These are phyloP conservation scores for Cladosporium sp. DNA, from an alignment of 2,329 filamentous ascomycete genomes.

Conservation along the genomic window DNA sequence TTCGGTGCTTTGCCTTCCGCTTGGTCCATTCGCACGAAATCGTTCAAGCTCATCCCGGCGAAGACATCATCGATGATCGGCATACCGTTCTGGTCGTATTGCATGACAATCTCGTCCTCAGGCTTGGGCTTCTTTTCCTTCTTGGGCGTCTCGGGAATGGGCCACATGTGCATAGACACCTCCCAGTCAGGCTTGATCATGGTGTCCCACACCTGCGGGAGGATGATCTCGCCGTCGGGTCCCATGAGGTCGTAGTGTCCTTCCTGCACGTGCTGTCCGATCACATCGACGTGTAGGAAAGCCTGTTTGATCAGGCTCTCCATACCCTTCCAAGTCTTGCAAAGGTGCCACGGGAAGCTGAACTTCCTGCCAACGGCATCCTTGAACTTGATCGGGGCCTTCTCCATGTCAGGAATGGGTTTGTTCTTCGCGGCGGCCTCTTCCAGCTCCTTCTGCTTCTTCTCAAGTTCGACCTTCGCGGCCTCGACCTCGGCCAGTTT, in stretches of 20 bases:
- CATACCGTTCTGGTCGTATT: not conserved
- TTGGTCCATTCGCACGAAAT: not conserved
- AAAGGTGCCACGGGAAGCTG: slow-evolving; percentile 84
- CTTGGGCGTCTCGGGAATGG: slow-evolving; percentile 40
- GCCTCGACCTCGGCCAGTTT: slow-evolving; percentile 56
- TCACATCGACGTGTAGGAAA: slow-evolving; percentile 48
- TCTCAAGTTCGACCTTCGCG: slow-evolving; percentile 52
- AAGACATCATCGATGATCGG: slow-evolving; percentile 23
- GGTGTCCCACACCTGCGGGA: slow-evolving; percentile 51
- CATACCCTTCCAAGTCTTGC: slow-evolving; percentile 62
- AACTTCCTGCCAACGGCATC: slow-evolving; percentile 90
- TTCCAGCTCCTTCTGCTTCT: slow-evolving; percentile 50
- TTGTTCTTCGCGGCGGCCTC: slow-evolving; percentile 49
- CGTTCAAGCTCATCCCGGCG: not conserved
- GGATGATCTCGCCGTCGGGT: slow-evolving; percentile 51
- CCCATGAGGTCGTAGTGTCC: slow-evolving; percentile 51
- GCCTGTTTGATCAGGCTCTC: slow-evolving; percentile 52
- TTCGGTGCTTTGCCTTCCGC: not conserved
- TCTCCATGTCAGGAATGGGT: slow-evolving; percentile 56
- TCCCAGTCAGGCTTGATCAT: slow-evolving; percentile 51
- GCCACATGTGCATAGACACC: slow-evolving; percentile 53
- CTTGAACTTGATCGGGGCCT: slow-evolving; percentile 82
- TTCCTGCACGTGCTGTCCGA: slow-evolving; percentile 47
- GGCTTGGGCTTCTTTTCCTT: slow-evolving; percentile 20
- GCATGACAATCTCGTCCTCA: slow-evolving; percentile 18